Evolutionary conservation across 768 basidiomycete species (phyloP), one percentile per base, ranked within the genome.

Genomic region (Coprinopsis strossmayeri): DNA sequence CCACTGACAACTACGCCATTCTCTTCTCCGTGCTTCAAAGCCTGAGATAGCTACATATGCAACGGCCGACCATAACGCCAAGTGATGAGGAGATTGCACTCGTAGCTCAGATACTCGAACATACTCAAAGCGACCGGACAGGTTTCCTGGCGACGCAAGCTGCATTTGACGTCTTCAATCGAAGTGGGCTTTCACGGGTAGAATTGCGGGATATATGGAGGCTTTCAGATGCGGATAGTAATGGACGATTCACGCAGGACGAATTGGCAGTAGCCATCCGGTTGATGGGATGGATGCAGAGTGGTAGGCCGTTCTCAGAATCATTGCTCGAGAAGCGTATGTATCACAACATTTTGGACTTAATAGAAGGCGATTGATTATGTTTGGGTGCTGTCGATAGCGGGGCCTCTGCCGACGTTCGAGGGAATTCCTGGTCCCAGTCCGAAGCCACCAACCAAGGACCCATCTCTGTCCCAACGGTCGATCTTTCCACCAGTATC

Each of bases 371-470:
- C 34, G 12, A 43, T 55, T 26, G 48, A 17, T 10, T 9, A 9
- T 48, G 37, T 20, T 50, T 51, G 7, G 23, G 7, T 24, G 24
- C 40, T 42, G 7, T 12, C 10, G 18, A 5, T 53, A 86, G 83
- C 66, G 53, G 81, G 80, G 3, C 81, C 81, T 24, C 63, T 78
- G 42, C 66, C 69, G 2, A 61, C 57, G 10, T 48, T 73, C 26
- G 60, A 65, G 24, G 67, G 67, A 7, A 61, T 68, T 49, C 57
- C 56, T 24, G 24, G 48, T 4, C 49, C 50, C 15, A 32, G 30
- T 32, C 30, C 30, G n/a, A n/a, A n/a, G n/a, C n/a, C n/a, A n/a
- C n/a, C n/a, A n/a, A 7, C 30, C 30, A 32, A 32, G 30, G 30
- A 32, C 30, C n/a, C n/a, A 17, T 18, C 41, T 12, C 40, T 50